Conservation (phyloP, 2,329 filamentous ascomycete genomes). For the Biscogniauxia mediterranea region DNA sequence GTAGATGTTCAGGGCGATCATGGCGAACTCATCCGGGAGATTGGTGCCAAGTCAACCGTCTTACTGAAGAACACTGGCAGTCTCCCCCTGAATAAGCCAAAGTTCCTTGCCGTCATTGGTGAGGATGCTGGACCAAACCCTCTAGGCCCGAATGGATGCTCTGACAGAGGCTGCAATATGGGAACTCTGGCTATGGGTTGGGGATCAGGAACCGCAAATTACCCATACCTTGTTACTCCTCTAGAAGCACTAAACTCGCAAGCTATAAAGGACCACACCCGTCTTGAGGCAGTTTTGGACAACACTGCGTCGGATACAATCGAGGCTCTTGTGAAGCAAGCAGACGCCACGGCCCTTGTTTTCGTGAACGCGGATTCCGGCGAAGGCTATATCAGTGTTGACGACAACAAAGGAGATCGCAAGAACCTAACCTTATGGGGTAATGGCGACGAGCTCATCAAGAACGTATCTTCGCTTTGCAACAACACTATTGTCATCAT, state of each 20-base stretch:
- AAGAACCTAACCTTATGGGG: slow-evolving; percentile 92
- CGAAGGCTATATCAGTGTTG: slow-evolving; percentile 82
- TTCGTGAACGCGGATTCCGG: slow-evolving; percentile 87
- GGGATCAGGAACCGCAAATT: slow-evolving; percentile 73
- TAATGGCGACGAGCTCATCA: slow-evolving; percentile 75
- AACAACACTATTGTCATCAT: slow-evolving; percentile 91
- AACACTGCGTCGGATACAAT: slow-evolving; percentile 64
- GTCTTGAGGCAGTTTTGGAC: slow-evolving; percentile 65
- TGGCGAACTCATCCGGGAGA: slow-evolving; percentile 67
- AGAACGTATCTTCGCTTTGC: slow-evolving; percentile 73
- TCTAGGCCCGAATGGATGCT: slow-evolving; percentile 75
- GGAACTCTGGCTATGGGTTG: slow-evolving; percentile 73
- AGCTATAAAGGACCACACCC: slow-evolving; percentile 56
- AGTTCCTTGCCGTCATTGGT: slow-evolving; percentile 74
- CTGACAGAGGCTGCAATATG: slow-evolving; percentile 60
- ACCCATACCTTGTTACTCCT: slow-evolving; percentile 74
- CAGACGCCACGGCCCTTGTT: slow-evolving; percentile 72
- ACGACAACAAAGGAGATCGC: slow-evolving; percentile 82
- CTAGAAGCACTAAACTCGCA: slow-evolving; percentile 66
- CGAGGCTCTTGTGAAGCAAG: slow-evolving; percentile 57
- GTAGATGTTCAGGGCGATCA: slow-evolving; percentile 82
- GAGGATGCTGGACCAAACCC: slow-evolving; percentile 77
- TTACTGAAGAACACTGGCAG: slow-evolving; percentile 81
- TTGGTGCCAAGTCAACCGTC: slow-evolving; percentile 78
- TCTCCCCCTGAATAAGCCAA: slow-evolving; percentile 77